Evolutionary conservation across 331 rosid genomes (phyloP).

Genomic region (Acacia pycnantha): DNA sequence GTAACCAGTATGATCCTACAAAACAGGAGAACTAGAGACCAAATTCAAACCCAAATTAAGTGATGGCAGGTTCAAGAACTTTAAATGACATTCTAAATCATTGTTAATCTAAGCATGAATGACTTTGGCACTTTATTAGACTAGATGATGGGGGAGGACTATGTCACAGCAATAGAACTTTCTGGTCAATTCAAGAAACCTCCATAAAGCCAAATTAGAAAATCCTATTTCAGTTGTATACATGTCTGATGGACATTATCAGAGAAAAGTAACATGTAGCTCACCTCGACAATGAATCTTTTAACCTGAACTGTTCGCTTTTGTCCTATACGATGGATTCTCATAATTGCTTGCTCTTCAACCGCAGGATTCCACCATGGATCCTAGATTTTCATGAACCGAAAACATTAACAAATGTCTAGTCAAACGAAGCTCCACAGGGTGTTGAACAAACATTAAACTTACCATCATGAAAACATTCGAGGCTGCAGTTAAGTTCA

Average conservation of each 20-base stretch:
- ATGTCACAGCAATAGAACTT: neutral
- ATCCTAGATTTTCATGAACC: neutral
- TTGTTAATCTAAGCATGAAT: neutral
- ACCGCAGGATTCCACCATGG: slow-evolving; percentile 30
- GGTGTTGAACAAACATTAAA: neutral
- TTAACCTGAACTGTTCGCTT: slow-evolving; percentile 6
- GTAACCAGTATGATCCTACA: neutral
- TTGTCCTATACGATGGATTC: slow-evolving; percentile 48
- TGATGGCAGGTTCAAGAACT: neutral
- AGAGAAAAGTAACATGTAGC: neutral
- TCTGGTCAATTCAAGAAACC: neutral
- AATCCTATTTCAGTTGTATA: neutral
- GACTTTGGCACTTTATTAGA: neutral
- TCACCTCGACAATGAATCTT: slow-evolving; percentile 70
- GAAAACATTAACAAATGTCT: neutral
- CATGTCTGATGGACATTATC: neutral
- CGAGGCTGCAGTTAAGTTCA: slow-evolving; percentile 60
- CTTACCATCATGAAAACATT: slow-evolving; percentile 54
- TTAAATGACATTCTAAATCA: neutral
- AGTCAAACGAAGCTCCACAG: neutral
- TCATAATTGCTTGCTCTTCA: slow-evolving; percentile 88
- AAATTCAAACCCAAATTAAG: neutral
- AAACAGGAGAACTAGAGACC: neutral
- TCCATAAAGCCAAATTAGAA: slow-evolving; percentile 19
- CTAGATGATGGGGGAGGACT: neutral